Base-by-base conservation (phyloP, 1,139 yeast genomes). In the Hansenula sp. region DNA sequence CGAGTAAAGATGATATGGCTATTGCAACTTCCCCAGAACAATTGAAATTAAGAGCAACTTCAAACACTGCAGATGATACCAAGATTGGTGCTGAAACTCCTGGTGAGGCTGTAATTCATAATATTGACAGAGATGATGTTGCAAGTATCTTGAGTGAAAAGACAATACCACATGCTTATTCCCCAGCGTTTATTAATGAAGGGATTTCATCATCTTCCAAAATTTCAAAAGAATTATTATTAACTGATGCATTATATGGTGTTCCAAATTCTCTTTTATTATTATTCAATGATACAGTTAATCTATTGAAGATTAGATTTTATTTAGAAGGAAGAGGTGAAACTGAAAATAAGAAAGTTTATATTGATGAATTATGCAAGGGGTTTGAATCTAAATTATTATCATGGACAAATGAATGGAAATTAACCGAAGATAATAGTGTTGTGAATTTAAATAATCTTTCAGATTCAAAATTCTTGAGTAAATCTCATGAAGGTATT, bases 231-330 rank as follows among this genome's bases (percentile, higher is more conserved):
- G 81, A 77, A 49, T 73, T 81, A 46, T 76, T 85, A 47, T 83
- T 91, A 12, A 84, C 93, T 1, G 94, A 86, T 63, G 88, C 93
- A 0, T 70, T 88, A 44, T 87, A 87, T 58, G 96, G 96, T 0
- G 68, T 89, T 43, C 96, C 96, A 2, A 87, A 86, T 58, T 84
- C 96, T 1, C 68, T 89, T 39, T 82, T 88, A 49, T 58, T 81
- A 33, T 66, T 88, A 40, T 87, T 89, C 62, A 77, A 85, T 45
- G 86, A 82, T 49, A 80, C 84, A 13, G 88, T 84, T 9, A 79
- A 79, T 45, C 60, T 86, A 34, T 70, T 85, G 11, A 70, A 91
- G 45, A 76, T 81, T 46, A 81, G 80, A 45, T 74, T 79, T 41
- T 78, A 77, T 54, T 77, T 78, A 54, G 55, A 62, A 41, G 58